Evolutionary conservation across 257 asterid species (phyloP).

Genomic region (Dorcoceras hygrometricum): DNA sequence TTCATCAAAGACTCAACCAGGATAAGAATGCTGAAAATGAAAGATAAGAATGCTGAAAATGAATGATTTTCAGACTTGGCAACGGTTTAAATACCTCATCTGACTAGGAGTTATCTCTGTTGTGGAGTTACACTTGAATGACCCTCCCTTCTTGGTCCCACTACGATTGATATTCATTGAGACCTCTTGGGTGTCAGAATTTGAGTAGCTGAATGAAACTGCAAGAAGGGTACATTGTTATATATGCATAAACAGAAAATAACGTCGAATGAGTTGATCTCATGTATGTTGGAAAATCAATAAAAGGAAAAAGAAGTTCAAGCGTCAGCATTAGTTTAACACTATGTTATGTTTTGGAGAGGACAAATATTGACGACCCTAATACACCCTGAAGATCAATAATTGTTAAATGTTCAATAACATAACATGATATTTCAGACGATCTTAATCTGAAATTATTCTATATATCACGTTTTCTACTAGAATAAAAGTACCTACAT

Average conservation of each 20-base stretch:
- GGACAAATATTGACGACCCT: neutral
- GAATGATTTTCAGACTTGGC: neutral
- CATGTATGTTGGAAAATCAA: conserved; percentile 16
- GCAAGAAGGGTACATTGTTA: conserved; percentile 34
- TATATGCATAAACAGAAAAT: conserved; percentile 18
- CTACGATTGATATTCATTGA: conserved; percentile 78
- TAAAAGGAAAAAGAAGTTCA: neutral
- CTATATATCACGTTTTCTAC: neutral
- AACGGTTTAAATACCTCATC: conserved; percentile 59
- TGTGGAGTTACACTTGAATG: conserved; percentile 59
- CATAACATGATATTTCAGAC: conserved; percentile 7
- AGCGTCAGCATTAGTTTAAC: conserved; percentile 1
- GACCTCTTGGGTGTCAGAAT: conserved; percentile 78
- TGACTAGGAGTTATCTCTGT: conserved; percentile 79
- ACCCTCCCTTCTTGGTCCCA: conserved; percentile 80
- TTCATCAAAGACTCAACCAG: conserved; percentile 14
- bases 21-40: conserved; percentile 11
- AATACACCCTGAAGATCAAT: neutral
- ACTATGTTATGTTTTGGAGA: neutral
- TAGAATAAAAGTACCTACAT: conserved; percentile 47
- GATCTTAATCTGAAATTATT: neutral
- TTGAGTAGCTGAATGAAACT: conserved; percentile 90
- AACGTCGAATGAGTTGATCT: conserved; percentile 12
- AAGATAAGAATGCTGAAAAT: conserved; percentile 7
- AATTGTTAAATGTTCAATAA: neutral